Percentiles rank a stretch among this genome's conserved stretches.
Conservation (phyloP, 257 asterid genomes). For the Solanum dulcamara region DNA sequence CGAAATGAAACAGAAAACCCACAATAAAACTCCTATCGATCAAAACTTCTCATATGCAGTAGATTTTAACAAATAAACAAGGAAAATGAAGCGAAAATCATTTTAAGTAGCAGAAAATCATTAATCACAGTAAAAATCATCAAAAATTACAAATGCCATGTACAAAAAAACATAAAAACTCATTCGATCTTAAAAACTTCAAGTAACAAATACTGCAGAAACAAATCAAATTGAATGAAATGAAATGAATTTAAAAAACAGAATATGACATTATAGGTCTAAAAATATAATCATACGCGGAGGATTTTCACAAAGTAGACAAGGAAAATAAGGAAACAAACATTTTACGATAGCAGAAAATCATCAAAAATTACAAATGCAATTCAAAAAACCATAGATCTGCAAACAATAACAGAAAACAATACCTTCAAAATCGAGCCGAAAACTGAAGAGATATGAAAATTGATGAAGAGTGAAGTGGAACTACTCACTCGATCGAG, state of each 20-base stretch:
- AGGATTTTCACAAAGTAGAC: neutral
- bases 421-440: constrained; percentile 17
- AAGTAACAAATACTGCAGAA: neutral
- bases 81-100: neutral
- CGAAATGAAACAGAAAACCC: neutral
- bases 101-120: neutral
- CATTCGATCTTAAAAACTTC: neutral
- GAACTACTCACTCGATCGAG: constrained; percentile 13
- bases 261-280: neutral
- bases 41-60: neutral
- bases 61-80: neutral
- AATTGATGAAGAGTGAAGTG: constrained; percentile 6
- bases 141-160: neutral
- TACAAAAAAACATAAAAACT: neutral
- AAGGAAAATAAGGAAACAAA: neutral
- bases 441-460: neutral
- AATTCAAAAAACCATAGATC: neutral
- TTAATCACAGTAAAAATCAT: neutral
- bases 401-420: neutral
- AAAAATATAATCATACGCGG: neutral
- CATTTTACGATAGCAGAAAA: neutral
- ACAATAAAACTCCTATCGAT: neutral
- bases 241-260: too few species aligned
- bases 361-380: neutral
- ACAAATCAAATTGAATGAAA: neutral